phyloP scores from a whole-genome alignment of 192 early-diverging fungal genomes.

The Entomortierella beljakovae region DNA sequence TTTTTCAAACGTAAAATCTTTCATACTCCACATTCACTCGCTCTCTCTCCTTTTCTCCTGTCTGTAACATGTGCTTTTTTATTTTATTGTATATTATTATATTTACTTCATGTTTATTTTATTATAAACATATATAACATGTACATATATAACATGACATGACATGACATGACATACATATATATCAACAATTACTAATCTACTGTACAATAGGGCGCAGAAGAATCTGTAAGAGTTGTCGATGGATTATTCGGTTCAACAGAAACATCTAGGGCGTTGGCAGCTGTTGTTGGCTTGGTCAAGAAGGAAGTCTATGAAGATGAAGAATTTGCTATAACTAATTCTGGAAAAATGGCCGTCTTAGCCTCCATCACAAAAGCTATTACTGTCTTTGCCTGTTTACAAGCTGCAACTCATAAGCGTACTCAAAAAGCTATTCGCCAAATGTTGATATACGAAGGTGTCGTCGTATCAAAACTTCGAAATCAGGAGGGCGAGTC shows the following conservation, averaged over 20 bases:
- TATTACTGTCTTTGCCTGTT: conserved; percentile 84
- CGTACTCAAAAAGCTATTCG: conserved; percentile 59
- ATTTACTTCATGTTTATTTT: no score
- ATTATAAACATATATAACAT: neutral
- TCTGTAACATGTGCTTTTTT: conserved; percentile 5
- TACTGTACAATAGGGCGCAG: conserved; percentile 69
- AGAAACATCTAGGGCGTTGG: conserved; percentile 90
- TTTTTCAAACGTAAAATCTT: neutral
- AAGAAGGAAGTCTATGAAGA: conserved; percentile 79
- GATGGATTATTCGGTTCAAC: conserved; percentile 97
- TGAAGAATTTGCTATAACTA: conserved; percentile 70
- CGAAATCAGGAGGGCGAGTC: conserved; percentile 52
- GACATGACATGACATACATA: neutral
- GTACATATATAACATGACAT: neutral
- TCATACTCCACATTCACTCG: no score
- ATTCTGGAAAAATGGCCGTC: conserved; percentile 74
- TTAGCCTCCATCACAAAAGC: conserved; percentile 83
- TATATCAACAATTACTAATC: neutral
- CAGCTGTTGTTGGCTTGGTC: conserved; percentile 83
- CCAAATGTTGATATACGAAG: conserved; percentile 69
- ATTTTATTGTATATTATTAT: conserved; percentile 1
- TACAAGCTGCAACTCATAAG: conserved; percentile 84
- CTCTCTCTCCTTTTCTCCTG: no score
- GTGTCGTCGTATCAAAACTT: conserved; percentile 62
- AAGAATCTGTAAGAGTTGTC: conserved; percentile 90